Percentiles rank a stretch among this genome's conserved stretches.
These are phyloP conservation scores for Liquidambar formosana DNA, from an alignment of 164 flowering plant species.

Conservation along the genomic window DNA sequence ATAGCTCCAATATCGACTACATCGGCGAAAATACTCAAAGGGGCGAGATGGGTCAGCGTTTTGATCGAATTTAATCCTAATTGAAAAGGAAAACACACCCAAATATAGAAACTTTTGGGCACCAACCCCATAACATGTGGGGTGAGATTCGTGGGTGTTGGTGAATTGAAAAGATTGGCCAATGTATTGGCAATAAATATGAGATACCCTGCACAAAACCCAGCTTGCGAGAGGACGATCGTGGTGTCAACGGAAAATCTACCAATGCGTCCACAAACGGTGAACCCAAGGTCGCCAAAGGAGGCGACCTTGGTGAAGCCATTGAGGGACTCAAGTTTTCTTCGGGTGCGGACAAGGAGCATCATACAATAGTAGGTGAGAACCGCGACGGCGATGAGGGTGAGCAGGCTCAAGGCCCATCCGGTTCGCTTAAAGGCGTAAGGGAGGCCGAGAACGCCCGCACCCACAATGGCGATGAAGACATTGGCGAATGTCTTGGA, in stretches of 20 bases:
- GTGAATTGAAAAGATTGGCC: slow-evolving; percentile 32
- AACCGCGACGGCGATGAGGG: slow-evolving; percentile 43
- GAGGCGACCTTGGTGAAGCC: slow-evolving; percentile 35
- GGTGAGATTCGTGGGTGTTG: background rate
- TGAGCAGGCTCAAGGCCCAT: slow-evolving; percentile 52
- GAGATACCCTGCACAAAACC: slow-evolving; percentile 36
- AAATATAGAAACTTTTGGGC: slow-evolving; percentile 44
- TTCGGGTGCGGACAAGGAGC: slow-evolving; percentile 37
- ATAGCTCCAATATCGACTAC: slow-evolving; percentile 75
- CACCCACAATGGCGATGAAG: slow-evolving; percentile 84
- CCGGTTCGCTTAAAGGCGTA: slow-evolving; percentile 77
- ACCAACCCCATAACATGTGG: slow-evolving; percentile 25
- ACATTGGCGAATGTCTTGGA: slow-evolving; percentile 83
- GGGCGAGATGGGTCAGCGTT: slow-evolving; percentile 79
- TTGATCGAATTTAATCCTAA: slow-evolving; percentile 72
- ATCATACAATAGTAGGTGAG: slow-evolving; percentile 76
- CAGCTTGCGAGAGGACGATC: slow-evolving; percentile 64
- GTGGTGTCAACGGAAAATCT: slow-evolving; percentile 46
- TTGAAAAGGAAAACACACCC: slow-evolving; percentile 77
- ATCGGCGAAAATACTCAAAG: slow-evolving; percentile 88
- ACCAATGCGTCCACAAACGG: slow-evolving; percentile 51
- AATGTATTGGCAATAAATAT: slow-evolving; percentile 60
- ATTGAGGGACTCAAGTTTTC: slow-evolving; percentile 33
- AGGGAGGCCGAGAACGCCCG: slow-evolving; percentile 87
- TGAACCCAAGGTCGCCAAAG: slow-evolving; percentile 58